Base-by-base conservation (phyloP, 805 yeast genomes). In the Candida namnaoensis region DNA sequence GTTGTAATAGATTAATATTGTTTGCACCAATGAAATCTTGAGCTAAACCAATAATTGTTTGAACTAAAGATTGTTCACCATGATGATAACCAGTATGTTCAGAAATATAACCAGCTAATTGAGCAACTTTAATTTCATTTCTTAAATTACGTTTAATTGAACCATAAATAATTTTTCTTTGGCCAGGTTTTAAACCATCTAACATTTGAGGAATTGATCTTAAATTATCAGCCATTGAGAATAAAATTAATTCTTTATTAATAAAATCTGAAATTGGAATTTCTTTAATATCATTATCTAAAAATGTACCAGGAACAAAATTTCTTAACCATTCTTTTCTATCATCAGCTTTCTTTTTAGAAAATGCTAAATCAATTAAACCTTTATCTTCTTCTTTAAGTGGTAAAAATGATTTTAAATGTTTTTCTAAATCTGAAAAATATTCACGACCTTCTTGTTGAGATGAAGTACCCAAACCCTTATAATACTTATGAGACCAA, bases 141-240 rank as follows among this genome's bases (percentile, higher is more conserved):
- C 65, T 74, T 51, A 88, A 66, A 50, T 87, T 88, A 59, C 87
- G 76, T 62, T 85, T 85, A 62, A 88, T 85, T 53, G 90, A 83
- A 42, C 93, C 95, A 60, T 68, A 93, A 51, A 93, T 65, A 37
- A 93, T 95, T 58, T 93, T 93, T 56, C 99, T 78, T 65, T 93
- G 99, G 44, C 96, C 95, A 1, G 99, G 99, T 61, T 93, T 93
- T 49, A 93, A 78, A 1, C 99, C 99, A 66, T 93, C 99, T 53
- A 91, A 66, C 1, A 88, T 85, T 7, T 88, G 85, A 1, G 99
- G 99, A 55, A 93, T 88, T 0, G 98, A 93, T 61, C 99, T 78
- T 38, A 90, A 76, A 53, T 93, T 90, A 64, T 93, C 99, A 3
- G 98, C 97, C 86, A 93, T 83, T 14, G 96, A 88, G 60, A 91